Evolutionary conservation across 2,329 filamentous ascomycete genomes (phyloP).

Genomic region (Pseudocercospora ulei): DNA sequence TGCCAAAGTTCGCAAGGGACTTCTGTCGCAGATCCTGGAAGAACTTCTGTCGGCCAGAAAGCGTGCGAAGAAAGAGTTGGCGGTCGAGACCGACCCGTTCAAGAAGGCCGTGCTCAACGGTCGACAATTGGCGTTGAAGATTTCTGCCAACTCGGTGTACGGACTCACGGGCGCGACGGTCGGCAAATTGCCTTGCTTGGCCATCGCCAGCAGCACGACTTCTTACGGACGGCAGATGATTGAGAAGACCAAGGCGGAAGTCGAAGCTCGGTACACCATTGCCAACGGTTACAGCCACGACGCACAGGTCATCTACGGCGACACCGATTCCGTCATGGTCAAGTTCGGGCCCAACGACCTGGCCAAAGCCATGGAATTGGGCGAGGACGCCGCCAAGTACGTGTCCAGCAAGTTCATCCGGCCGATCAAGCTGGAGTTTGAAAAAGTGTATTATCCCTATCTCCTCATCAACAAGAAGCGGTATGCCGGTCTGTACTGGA

Average conservation of each 20-base stretch:
- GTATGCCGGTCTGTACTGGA: constrained; percentile 97
- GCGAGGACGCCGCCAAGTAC: constrained; percentile 79
- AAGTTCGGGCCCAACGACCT: constrained; percentile 90
- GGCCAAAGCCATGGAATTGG: constrained; percentile 81
- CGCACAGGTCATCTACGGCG: constrained; percentile 94
- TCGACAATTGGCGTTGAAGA: constrained; percentile 88
- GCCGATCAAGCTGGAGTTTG: constrained; percentile 97
- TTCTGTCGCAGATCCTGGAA: constrained; percentile 90
- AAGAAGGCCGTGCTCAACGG: constrained; percentile 97
- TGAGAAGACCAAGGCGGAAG: constrained; percentile 92
- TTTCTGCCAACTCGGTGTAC: constrained; percentile 97
- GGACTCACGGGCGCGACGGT: constrained; percentile 92
- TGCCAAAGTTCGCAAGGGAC: constrained; percentile 74
- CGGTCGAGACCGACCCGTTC: constrained; percentile 83
- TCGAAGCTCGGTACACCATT: constrained; percentile 79
- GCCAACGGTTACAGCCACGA: constrained; percentile 91
- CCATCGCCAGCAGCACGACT: constrained; percentile 93
- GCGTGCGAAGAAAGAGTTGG: constrained; percentile 82
- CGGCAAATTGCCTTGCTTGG: constrained; percentile 87
- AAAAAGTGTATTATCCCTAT: constrained; percentile 98
- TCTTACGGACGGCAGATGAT: constrained; percentile 98
- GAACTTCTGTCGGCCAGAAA: constrained; percentile 88
- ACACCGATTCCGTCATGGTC: constrained; percentile 99
- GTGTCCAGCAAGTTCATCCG: constrained; percentile 90
- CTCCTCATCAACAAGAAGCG: constrained; percentile 99